These are phyloP conservation scores for Cyberlindnera misumaiensis DNA, from an alignment of 805 yeast genomes.

Conservation along the genomic window DNA sequence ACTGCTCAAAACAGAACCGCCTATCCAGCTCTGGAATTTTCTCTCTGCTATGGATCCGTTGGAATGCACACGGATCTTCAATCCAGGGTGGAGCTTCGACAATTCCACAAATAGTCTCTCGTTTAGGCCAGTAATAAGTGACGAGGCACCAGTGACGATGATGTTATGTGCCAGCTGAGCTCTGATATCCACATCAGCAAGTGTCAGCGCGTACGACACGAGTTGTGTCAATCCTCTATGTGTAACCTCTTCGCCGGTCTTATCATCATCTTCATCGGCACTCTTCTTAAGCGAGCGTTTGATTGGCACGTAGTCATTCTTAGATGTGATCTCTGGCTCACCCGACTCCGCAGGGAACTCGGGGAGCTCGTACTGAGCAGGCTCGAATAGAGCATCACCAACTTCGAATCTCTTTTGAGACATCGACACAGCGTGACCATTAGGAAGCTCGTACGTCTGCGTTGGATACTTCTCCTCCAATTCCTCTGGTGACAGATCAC, in stretches of 20 bases:
- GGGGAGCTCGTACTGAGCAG: conserved; percentile 37
- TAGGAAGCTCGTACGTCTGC: conserved; percentile 66
- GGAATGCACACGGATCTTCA: conserved; percentile 78
- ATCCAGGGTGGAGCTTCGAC: conserved; percentile 66
- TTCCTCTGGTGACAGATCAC: conserved; percentile 12
- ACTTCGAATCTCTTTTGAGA: conserved; percentile 53
- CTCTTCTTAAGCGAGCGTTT: conserved; percentile 42
- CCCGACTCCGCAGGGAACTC: conserved; percentile 44
- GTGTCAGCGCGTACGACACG: conserved; percentile 45
- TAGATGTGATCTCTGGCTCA: conserved; percentile 33
- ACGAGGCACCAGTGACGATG: conserved; percentile 78
- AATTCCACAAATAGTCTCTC: conserved; percentile 72
- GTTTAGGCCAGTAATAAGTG: conserved; percentile 74
- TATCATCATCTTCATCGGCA: conserved; percentile 27
- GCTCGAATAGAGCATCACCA: conserved; percentile 70
- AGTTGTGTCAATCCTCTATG: conserved; percentile 53
- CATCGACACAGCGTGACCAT: conserved; percentile 61
- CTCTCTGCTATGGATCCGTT: conserved; percentile 75
- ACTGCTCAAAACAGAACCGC: conserved; percentile 83
- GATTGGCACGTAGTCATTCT: conserved; percentile 67
- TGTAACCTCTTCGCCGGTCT: conserved; percentile 22
- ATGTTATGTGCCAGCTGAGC: conserved; percentile 86
- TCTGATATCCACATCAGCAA: conserved; percentile 73
- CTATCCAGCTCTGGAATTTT: conserved; percentile 80
- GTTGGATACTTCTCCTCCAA: conserved; percentile 24